Evolutionary conservation across 2,329 filamentous ascomycete genomes (phyloP), one percentile per base, ranked within the genome.

Genomic region (Aspergillus unguis): DNA sequence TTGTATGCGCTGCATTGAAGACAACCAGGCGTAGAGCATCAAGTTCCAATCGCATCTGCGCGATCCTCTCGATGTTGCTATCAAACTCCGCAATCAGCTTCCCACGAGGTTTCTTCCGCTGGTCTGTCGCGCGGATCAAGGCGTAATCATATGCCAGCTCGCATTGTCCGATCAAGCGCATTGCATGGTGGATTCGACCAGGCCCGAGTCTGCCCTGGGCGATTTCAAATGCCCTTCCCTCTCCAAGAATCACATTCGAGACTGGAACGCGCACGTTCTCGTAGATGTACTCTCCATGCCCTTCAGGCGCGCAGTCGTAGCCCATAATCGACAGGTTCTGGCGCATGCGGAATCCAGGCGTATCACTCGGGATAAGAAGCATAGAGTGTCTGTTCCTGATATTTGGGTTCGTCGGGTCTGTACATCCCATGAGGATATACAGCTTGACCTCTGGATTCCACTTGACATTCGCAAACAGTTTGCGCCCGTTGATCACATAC

Each of bases 1-100:
- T 95, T 73, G 87, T 88, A 71, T 92, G 85, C 53, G 90, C 90
- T 0, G 90, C 91, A 73, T 95, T 94, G 61, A 94, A 83, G 6
- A 95, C 90, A 29, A 91, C 75, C 11, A 95, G 81, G 26, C 91
- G 86, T 1, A 89, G 86, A 1, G 90, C 84, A 35, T 53, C 51
- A 11, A 53, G 10, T 29, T 53, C 46, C 7, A 53, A 28, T 8
- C 51, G 40, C 46, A 49, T 49, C 46, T 49, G 51, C 28, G 51
- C 51, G 2, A 53, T 35, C 1, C 51, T 45, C 41, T 53, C 51
- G 23, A 53, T 45, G 26, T 49, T 53, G 29, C 45, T 53, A 11
- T 49, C 51, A 11, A 49, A 49, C 5, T 49, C 17, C 11, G 45
- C 46, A 25, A 53, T 49, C 8, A 49, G 45, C 8, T 37, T 35